phyloP scores from a whole-genome alignment of 257 asterid genomes.

The Fraxinus pennsylvanica region DNA sequence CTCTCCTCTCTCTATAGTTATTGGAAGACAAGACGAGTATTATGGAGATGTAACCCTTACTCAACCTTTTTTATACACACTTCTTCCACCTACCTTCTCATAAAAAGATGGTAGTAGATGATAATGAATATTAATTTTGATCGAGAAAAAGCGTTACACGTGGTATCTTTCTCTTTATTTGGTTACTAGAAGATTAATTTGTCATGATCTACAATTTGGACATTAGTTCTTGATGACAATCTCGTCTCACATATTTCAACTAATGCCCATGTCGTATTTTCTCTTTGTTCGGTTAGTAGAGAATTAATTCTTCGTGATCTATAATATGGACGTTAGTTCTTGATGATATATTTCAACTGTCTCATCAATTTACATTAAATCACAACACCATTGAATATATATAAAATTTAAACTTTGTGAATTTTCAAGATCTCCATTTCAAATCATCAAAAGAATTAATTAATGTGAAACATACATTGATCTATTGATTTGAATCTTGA shows the following conservation, averaged over 20 bases:
- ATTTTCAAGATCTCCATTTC: too few relatives aligned
- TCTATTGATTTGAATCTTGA: too few relatives aligned
- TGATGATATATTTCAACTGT: not conserved
- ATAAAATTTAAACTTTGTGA: too few relatives aligned
- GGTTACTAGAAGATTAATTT: slow-evolving; percentile 8
- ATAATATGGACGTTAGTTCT: too few relatives aligned
- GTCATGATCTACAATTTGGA: slow-evolving; percentile 37
- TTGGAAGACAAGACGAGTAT: too few relatives aligned
- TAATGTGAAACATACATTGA: too few relatives aligned
- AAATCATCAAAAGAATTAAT: too few relatives aligned
- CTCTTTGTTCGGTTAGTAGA: too few relatives aligned
- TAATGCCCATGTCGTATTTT: too few relatives aligned
- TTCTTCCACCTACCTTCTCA: not conserved
- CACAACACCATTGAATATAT: not conserved
- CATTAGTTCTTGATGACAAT: slow-evolving; percentile 19
- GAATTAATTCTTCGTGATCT: too few relatives aligned
- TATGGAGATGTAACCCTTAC: too few relatives aligned
- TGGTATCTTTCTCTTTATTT: slow-evolving; percentile 8
- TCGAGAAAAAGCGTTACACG: not conserved
- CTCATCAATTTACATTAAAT: not conserved
- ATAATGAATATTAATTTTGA: slow-evolving; percentile 17
- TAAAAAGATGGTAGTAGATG: slow-evolving; percentile 9
- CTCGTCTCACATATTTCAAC: slow-evolving; percentile 20
- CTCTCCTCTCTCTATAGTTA: not conserved
- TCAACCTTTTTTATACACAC: not conserved